Evolutionary conservation across 2,329 filamentous ascomycete species (phyloP), one percentile per base, ranked within the genome.

Genomic region (Blastomyces emzantsi): DNA sequence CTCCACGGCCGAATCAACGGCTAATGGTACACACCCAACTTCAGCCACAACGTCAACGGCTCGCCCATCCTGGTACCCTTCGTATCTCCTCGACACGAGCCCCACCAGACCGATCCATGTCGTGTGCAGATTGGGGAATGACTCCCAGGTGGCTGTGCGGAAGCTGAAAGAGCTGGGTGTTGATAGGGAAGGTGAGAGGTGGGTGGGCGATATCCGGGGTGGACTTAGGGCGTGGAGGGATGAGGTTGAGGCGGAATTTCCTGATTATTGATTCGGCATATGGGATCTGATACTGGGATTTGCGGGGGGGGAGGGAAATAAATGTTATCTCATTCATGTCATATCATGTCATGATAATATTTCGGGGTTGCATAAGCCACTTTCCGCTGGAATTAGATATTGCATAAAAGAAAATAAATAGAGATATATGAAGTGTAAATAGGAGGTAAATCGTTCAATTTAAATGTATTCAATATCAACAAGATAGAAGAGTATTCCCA

Each of bases 81-180:
- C 68, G 9, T 66, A 72, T 45, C 55, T 75, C 30, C 63, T 63
- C 30, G 52, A 56, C 8, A 11, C 52, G 25, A 64, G 67, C 4
- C 36, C 47, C 13, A 60, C 28, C 66, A 70, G 5, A 69, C 69
- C 1, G 72, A 72, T 80, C 5, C 78, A 78, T 60, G 76, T 80
- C 19, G 74, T 81, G 9, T 81, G 79, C 65, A 77, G 78, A 17
- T 72, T 76, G n/a, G 79, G 79, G 1, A 81, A 81, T 60, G 79
- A 81, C 62, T 81, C 79, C 1, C 79, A 80, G 65, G 67, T 78
- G 28, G 79, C 74, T 0, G 79, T 80, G 5, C 69, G 73, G 63
- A 77, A 69, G 63, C 57, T 80, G 55, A 78, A 76, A 61, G 73
- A 78, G 17, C 61, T 76, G 9, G 74, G 75, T 8, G 60, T 76